Evolutionary conservation across 805 yeast genomes (phyloP).

Genomic region (Yarrowia sp.): DNA sequence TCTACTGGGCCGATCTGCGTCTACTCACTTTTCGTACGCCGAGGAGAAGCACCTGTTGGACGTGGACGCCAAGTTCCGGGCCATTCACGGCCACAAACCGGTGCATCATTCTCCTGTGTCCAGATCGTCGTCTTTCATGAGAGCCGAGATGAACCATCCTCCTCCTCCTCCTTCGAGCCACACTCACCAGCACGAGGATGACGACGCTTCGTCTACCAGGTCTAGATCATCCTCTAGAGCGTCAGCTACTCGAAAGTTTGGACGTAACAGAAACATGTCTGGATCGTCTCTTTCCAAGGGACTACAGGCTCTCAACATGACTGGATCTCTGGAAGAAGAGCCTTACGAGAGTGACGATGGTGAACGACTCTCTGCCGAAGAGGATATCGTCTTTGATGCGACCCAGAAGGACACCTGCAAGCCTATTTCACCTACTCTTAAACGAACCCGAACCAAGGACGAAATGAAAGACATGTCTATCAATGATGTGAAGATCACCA

Average conservation of each 20-base stretch:
- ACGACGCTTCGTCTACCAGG: not conserved
- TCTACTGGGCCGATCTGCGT: constrained; percentile 27
- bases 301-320: constrained; percentile 4
- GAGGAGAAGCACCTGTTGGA: constrained; percentile 65
- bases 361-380: constrained; percentile 6
- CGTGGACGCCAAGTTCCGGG: constrained; percentile 63
- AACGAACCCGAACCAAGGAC: constrained; percentile 13
- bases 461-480: constrained; percentile 17
- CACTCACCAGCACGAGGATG: constrained; percentile 15
- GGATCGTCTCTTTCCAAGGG: constrained; percentile 8
- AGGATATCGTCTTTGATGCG: not conserved
- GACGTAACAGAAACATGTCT: constrained; percentile 1
- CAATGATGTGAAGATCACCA: constrained; percentile 21
- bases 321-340: constrained; percentile 18
- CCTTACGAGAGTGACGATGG: constrained; percentile 17
- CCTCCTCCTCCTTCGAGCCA: constrained; percentile 29
- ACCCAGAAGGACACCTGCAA: constrained; percentile 14
- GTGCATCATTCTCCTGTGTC: constrained; percentile 3
- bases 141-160: constrained; percentile 29
- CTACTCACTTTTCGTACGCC: constrained; percentile 52
- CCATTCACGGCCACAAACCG: constrained; percentile 36
- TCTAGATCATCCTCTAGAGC: constrained; percentile 9
- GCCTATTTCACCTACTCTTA: constrained; percentile 17
- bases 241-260: not conserved
- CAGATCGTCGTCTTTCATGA: constrained; percentile 26